Evolutionary conservation across 2,329 filamentous ascomycete genomes (phyloP).

Genomic region (Thielaviopsis musarum): DNA sequence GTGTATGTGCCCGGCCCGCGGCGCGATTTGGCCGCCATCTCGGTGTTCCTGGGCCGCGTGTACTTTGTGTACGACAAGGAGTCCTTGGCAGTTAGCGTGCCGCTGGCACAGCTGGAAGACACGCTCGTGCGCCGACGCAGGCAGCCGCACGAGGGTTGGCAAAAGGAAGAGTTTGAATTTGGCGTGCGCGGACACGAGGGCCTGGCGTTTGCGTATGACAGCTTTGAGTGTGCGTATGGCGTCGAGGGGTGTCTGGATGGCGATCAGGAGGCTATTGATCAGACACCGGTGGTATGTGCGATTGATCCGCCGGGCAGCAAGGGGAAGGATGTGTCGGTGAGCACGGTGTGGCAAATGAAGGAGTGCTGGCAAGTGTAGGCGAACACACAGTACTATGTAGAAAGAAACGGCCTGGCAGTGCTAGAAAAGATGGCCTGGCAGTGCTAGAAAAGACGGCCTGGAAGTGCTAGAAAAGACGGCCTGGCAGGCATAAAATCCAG

Average conservation of each 20-base stretch:
- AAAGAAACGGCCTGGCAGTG: too few relatives aligned
- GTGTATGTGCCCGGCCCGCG: not conserved
- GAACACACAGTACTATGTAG: too few relatives aligned
- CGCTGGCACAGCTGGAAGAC: not conserved
- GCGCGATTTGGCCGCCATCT: not conserved
- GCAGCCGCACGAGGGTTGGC: not conserved
- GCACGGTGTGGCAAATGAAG: not conserved
- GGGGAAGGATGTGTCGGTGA: not conserved
- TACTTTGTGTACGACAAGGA: conserved; percentile 7
- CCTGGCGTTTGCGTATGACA: not conserved
- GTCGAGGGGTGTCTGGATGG: not conserved
- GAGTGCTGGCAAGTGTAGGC: not conserved
- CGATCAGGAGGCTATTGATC: not conserved
- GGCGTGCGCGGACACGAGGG: not conserved
- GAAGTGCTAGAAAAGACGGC: too few relatives aligned
- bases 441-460: too few relatives aligned
- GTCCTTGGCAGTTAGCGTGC: not conserved
- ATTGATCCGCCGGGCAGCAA: conserved; percentile 11
- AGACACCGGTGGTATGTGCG: conserved; percentile 4
- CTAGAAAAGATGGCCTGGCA: too few relatives aligned
- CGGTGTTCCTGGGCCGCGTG: conserved; percentile 1
- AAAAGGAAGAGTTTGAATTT: not conserved
- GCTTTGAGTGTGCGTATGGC: not conserved
- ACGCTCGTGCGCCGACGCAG: not conserved
- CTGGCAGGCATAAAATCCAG: too few relatives aligned